Base-by-base conservation (phyloP, 225 moss, liverwort and hornwort species). In the Anthoceros angustus region DNA sequence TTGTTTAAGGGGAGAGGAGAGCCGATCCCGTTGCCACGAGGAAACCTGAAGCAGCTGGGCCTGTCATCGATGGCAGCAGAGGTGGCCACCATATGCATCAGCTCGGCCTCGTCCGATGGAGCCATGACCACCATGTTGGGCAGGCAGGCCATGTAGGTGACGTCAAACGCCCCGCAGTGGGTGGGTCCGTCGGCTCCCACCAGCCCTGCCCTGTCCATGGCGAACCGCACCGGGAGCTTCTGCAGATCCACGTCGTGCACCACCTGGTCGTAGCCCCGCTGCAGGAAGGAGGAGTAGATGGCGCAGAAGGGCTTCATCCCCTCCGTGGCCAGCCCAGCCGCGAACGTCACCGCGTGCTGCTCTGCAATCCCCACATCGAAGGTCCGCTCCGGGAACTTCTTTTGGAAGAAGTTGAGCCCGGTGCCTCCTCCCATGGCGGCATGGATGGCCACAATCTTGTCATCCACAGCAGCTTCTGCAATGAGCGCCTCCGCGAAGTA, bases 101-200 rank as follows among this genome's bases (percentile, higher is more conserved):
- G 66, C 55, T 80, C 79, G 0, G 79, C 73, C 61, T 80, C 76
- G 43, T 80, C 76, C 7, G 43, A 40, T 0, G 79, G 79, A 24
- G 79, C 79, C 79, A 80, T 80, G 39, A 80, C 79, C 12, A 80
- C 76, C 73, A 80, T 76, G 60, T 80, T 80, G 25, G 79, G 79
- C 10, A 80, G 66, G 64, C 79, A 80, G 1, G 79, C 76, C 79
- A 80, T 80, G 71, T 80, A 80, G 1, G 76, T 48, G 2, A 80
- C 76, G 48, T 80, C 79, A 12, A 80, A 80, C 12, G 76, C 76
- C 16, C 79, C 79, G 62, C 73, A 80, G 60, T 80, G 79, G 5
- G 79, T 80, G 0, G 79, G 76, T 4, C 76, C 79, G 40, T 76
- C 79, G 6, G 76, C 76, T 26, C 76, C 76, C 10, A 80, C 76